Evolutionary conservation across 1,139 yeast genomes (phyloP), one percentile per base, ranked within the genome.

Genomic region (Candida neerlandica): DNA sequence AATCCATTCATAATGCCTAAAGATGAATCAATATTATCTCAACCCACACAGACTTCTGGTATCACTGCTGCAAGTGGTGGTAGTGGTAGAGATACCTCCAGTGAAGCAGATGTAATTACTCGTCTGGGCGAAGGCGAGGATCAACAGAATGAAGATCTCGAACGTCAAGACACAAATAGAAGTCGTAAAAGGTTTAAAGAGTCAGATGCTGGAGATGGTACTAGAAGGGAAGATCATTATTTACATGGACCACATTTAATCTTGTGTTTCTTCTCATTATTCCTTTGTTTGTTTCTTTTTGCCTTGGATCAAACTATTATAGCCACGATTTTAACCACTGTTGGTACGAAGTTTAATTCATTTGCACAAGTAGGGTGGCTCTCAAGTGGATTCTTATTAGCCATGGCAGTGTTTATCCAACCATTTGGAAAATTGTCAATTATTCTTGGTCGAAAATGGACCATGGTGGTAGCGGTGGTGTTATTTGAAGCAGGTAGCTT

Each of bases 351-450:
- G 44, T 73, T 73, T 53, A 49, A 72, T 46, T 75, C 75, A 7
- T 82, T 82, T 56, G 74, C 76, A 14, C 74, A 81, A 56, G 70
- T 82, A 33, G 83, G 83, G 10, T 84, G 90, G 89, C 61, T 84
- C 43, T 66, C 82, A 3, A 69, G 86, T 2, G 90, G 85, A 3
- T 86, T 79, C 61, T 62, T 83, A 55, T 68, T 86, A 45, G 53
- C 73, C 2, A 62, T 66, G 59, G 64, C 75, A 0, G 73, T 70
- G 2, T 66, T 72, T 50, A 64, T 67, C 32, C 70, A 72, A 35
- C 67, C 67, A 9, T 73, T 74, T 69, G 78, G 77, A 7, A 70
- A 70, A 50, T 60, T 69, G 46, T 72, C 81, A 0, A 78, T 77
- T 53, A 71, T 76, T 4, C 74, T 77, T 58, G 82, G 82, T 15